A percentile compares a stretch with the other conserved stretches of the same genome.
phyloP scores from a whole-genome alignment of 2,329 filamentous ascomycete genomes.

The Cordyceps cicadae region DNA sequence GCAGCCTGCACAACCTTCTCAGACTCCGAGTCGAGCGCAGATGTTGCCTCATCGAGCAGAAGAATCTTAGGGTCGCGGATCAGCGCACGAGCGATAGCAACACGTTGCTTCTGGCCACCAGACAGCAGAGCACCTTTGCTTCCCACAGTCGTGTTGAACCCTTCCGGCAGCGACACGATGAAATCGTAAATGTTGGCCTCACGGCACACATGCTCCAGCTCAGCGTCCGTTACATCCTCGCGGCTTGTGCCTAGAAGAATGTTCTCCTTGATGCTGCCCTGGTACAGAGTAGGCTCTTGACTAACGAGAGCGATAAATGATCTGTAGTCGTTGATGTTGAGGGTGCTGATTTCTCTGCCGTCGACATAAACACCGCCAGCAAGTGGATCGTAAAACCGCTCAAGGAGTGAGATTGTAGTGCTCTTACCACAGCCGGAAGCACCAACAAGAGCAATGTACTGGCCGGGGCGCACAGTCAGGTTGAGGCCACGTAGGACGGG shows the following conservation, averaged over 20 bases:
- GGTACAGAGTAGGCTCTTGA: constrained; percentile 91
- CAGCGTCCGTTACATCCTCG: constrained; percentile 61
- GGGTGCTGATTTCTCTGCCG: constrained; percentile 66
- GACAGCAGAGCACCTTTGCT: constrained; percentile 78
- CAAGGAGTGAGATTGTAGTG: constrained; percentile 83
- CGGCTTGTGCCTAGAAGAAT: constrained; percentile 68
- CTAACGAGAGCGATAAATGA: constrained; percentile 78
- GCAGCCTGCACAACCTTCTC: constrained; percentile 77
- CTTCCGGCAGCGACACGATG: constrained; percentile 76
- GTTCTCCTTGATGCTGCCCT: constrained; percentile 85
- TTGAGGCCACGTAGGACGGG: constrained; percentile 84
- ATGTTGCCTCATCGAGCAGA: constrained; percentile 74
- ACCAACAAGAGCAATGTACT: constrained; percentile 87
- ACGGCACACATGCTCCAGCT: constrained; percentile 69
- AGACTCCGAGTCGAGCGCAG: constrained; percentile 65
- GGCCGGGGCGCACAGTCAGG: constrained; percentile 63
- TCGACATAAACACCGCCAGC: constrained; percentile 75
- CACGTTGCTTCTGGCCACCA: constrained; percentile 89
- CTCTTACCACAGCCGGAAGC: constrained; percentile 90
- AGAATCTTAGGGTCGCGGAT: constrained; percentile 86
- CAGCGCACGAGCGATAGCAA: constrained; percentile 85
- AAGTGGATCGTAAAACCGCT: constrained; percentile 89
- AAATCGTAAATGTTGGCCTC: constrained; percentile 93
- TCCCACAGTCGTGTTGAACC: constrained; percentile 78
- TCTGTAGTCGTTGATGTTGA: constrained; percentile 84